Base-by-base conservation (phyloP, 495 filamentous ascomycete genomes). In the Aspergillus sparsus region DNA sequence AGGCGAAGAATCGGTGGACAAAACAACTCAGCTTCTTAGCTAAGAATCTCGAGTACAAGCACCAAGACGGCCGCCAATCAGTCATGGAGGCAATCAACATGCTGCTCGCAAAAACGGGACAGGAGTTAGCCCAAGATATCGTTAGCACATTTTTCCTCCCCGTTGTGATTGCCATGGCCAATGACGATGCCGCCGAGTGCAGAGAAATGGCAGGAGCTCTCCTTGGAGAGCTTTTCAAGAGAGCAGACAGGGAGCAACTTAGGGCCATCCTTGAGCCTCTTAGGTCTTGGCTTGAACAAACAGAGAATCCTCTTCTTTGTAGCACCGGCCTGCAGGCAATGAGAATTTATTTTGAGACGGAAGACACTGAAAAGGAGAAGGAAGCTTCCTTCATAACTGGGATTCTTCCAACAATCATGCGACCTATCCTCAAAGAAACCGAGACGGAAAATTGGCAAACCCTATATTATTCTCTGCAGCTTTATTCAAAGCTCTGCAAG, bases 21-120 rank as follows among this genome's bases (percentile, higher is more conserved):
- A 96, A 97, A 65, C 94, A 98, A 71, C 80, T 96, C 49, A 83
- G 77, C 47, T 98, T 98, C 75, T 80, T 98, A 39, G 84, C 93
- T 31, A 87, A 89, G 62, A 98, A 98, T 63, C 80, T 98, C 57
- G 87, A 93, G 39, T 98, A 96, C 73, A 86, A 92, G 50, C 84
- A 93, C 63, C 86, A 89, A 61, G 88, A 93, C 37, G 94, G 94
- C 31, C 84, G 94, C 21, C 83, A 94, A 62, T 97, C 92, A 0
- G 87, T 96, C 27, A 89, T 98, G 83, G 94, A 98, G 74, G 84
- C 89, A 34, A 80, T 96, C 49, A 85, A 97, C 68, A 78, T 93
- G 50, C 75, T 98, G 13, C 74, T 97, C 15, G 86, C 85, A 32
- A 98, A 96, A 71, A 85, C 91, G 7, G 85, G 87, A 7, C 84